Percentiles rank a stretch among this genome's conserved stretches.
These are phyloP conservation scores for Colletotrichum horii DNA, from an alignment of 2,329 filamentous ascomycete species.

Conservation along the genomic window DNA sequence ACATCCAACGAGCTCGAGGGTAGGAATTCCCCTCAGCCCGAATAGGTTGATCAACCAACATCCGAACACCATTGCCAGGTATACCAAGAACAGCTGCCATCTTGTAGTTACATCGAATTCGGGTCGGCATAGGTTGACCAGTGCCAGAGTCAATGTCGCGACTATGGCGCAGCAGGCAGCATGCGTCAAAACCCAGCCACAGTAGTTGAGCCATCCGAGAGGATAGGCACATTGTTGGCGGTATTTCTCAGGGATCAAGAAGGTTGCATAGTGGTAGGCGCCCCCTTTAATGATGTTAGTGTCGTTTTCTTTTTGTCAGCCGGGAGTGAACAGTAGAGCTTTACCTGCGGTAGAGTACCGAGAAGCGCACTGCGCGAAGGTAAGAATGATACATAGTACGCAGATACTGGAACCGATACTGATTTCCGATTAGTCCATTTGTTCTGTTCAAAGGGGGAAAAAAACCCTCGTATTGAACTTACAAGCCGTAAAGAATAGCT, in stretches of 20 bases:
- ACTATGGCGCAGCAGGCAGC: background rate
- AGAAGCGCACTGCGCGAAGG: background rate
- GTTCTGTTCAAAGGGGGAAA: too few species aligned
- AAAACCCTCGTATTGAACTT: background rate
- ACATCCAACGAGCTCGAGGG: background rate
- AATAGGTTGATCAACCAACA: background rate
- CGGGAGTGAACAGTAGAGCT: accelerated
- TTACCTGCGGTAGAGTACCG: background rate
- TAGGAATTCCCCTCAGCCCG: background rate
- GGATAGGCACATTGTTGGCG: background rate
- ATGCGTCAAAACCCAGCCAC: background rate
- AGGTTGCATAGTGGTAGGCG: background rate
- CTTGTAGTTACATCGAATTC: background rate
- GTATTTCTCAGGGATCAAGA: background rate
- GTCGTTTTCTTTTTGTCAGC: background rate
- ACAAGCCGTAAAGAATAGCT: background rate
- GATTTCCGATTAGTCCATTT: background rate
- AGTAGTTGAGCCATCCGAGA: background rate
- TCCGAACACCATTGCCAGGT: background rate
- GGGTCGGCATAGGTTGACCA: background rate
- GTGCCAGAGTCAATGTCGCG: background rate
- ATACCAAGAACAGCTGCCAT: background rate
- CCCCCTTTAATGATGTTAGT: background rate
- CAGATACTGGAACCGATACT: background rate
- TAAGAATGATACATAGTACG: background rate